These are phyloP conservation scores for Chaetomium globosum DNA, from an alignment of 2,329 filamentous ascomycete genomes.

Conservation along the genomic window DNA sequence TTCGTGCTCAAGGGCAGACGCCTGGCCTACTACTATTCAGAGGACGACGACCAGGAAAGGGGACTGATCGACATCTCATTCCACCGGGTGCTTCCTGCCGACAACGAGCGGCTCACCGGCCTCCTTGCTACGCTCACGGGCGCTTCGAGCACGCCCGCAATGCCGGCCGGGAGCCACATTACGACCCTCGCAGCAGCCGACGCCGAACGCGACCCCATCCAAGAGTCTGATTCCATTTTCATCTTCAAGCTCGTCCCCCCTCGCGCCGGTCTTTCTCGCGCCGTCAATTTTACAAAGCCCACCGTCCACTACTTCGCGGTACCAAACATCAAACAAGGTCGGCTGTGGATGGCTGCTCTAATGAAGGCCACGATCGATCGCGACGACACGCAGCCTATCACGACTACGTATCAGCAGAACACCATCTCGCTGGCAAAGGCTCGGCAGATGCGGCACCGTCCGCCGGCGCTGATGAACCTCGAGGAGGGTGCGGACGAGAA, in stretches of 20 bases:
- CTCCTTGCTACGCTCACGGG: constrained; percentile 91
- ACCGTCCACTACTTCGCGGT: constrained; percentile 98
- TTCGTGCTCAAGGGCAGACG: constrained; percentile 91
- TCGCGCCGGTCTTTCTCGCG: constrained; percentile 80
- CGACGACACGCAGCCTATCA: constrained; percentile 76
- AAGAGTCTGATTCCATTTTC: constrained; percentile 70
- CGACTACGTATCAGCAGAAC: constrained; percentile 94
- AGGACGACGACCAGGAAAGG: constrained; percentile 88
- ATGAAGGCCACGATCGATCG: constrained; percentile 99
- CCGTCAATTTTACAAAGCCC: constrained; percentile 96
- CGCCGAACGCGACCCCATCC: constrained; percentile 51
- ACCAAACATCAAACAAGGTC: constrained; percentile 82
- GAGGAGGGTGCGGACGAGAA: constrained; percentile 46
- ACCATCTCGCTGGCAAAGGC: constrained; percentile 93
- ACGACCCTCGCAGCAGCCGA: constrained; percentile 50
- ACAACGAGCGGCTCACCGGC: constrained; percentile 86
- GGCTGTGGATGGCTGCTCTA: constrained; percentile 95
- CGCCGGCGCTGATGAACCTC: constrained; percentile 80
- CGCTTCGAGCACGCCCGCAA: constrained; percentile 69
- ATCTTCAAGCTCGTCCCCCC: constrained; percentile 98
- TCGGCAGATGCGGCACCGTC: constrained; percentile 81
- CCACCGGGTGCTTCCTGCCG: constrained; percentile 91
- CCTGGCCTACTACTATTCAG: constrained; percentile 93
- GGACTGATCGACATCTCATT: constrained; percentile 97
- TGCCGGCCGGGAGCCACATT: constrained; percentile 52